Base-by-base conservation (phyloP, 129 eudicot genomes). In the Calendula officinalis region DNA sequence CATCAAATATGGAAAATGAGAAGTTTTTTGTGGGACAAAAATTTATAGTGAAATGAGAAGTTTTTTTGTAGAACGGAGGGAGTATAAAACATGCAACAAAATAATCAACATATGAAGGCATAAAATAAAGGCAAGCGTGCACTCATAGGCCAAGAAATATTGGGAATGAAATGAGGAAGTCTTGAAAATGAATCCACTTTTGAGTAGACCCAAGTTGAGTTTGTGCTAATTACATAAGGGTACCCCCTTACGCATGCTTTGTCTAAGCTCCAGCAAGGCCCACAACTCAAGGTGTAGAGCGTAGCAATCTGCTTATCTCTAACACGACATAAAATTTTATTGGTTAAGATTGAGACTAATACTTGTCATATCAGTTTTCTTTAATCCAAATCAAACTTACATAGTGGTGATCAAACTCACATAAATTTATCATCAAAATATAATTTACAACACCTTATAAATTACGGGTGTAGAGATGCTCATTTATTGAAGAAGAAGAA, bases 41-140 rank as follows among this genome's bases (percentile, higher is more conserved):
- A n/a, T n/a, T n/a, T n/a, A n/a, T n/a, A n/a, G n/a, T n/a, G n/a
- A n/a, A n/a, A n/a, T n/a, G n/a, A n/a, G n/a, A n/a, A n/a, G n/a
- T n/a, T n/a, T n/a, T n/a, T n/a, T n/a, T n/a, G n/a, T n/a, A n/a
- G n/a, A n/a, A n/a, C n/a, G n/a, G n/a, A n/a, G n/a, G n/a, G n/a
- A n/a, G n/a, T n/a, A n/a, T n/a, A 22, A 22, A 50, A 17, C 32
- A 30, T 27, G 38, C 11, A 13, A 27, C 33, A 45, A n/a, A 47
- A 12, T 8, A 63, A 42, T 22, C 37, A 49, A 49, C 50, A 52
- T 10, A 49, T 8, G 34, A 36, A 57, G 35, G 14, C 10, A 11
- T 64, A 56, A 55, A 55, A 34, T 73, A 65, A 55, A 39, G 67
- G 44, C 52, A 73, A 73, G 78, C 78, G 78, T 73, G 78, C 73